Base-by-base conservation (phyloP, 2,329 filamentous ascomycete species). In the Scytalidium lignicola region DNA sequence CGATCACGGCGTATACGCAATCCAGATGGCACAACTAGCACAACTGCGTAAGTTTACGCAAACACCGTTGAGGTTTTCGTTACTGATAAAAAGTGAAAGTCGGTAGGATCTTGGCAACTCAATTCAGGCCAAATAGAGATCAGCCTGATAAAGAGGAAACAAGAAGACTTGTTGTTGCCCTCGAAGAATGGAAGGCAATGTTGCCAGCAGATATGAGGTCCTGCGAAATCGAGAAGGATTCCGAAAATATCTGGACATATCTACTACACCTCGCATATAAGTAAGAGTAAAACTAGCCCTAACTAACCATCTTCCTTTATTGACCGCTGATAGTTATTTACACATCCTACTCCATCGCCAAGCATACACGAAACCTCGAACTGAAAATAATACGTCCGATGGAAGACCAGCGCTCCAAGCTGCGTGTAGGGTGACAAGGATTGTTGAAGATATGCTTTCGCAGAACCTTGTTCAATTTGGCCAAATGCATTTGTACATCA, bases 391-490 rank as follows among this genome's bases (percentile, higher is more conserved):
- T 13, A 57, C 60, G 6, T 67, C 70, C 37, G 67, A 70, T 23
- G 67, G 70, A 1, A 67, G 66, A 22, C 57, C 70, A 9, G 72
- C 72, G 1, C 50, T 75, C 3, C 69, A 74, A 51, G 73, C 72
- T 3, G 73, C 73, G 3, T 68, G 68, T 3, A 67, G 67, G 28
- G 74, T 67, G 47, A 72, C 71, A 0, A 63, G 72, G 1, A 74
- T 76, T 23, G 60, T 74, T 1, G 73, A 76, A 48, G 73, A 75
- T 47, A 67, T 76, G 65, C 62, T 76, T 0, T 67, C 72, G 2
- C 58, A 67, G 20, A 68, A 68, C 15, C 62, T 69, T 3, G 66
- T 75, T 4, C 66, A 71, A 17, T 70, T 73, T 50, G 71, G 67
- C 2, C 67, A 73, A 15, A 64, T 74, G 10, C 73, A 75, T 50